Percentiles rank a stretch among this genome's conserved stretches.
phyloP scores from a whole-genome alignment of 345 rosid genomes.

The Hypericum androsaemum region DNA sequence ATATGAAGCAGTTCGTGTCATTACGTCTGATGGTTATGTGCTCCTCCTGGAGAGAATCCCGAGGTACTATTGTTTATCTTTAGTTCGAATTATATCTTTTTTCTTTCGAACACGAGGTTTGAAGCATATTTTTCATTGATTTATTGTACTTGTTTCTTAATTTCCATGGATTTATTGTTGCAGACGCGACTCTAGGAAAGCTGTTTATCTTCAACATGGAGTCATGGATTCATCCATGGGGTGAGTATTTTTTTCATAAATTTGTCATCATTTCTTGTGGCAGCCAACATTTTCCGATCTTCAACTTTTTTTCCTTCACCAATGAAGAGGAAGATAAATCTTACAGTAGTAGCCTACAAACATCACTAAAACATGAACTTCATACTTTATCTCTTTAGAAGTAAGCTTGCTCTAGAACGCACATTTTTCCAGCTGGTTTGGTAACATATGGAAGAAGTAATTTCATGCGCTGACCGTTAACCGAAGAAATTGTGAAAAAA shows the following conservation, averaged over 20 bases:
- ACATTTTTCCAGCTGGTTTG: no score
- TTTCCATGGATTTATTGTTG: neutral
- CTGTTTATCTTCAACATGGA: constrained; percentile 89
- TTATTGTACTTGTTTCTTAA: neutral
- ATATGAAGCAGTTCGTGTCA: constrained; percentile 82
- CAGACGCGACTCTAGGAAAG: constrained; percentile 89
- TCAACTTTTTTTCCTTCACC: no score
- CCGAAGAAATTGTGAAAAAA: no score
- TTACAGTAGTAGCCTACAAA: no score
- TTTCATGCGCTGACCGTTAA: no score
- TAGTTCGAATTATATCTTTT: constrained; percentile 6
- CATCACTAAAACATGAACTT: no score
- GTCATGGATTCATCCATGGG: constrained; percentile 94
- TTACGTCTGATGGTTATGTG: constrained; percentile 88
- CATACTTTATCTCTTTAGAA: no score
- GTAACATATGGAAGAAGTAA: no score
- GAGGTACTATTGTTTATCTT: constrained; percentile 38
- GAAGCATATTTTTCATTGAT: constrained; percentile 16
- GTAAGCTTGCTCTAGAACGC: no score
- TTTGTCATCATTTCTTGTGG: neutral
- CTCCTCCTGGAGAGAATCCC: constrained; percentile 94
- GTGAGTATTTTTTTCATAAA: constrained; percentile 31
- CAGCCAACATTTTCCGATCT: no score
- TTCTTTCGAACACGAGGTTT: constrained; percentile 15
- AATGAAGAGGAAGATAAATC: no score